Conservation (phyloP, 179 eudicot genomes). For the Heliamphora ciliata region DNA sequence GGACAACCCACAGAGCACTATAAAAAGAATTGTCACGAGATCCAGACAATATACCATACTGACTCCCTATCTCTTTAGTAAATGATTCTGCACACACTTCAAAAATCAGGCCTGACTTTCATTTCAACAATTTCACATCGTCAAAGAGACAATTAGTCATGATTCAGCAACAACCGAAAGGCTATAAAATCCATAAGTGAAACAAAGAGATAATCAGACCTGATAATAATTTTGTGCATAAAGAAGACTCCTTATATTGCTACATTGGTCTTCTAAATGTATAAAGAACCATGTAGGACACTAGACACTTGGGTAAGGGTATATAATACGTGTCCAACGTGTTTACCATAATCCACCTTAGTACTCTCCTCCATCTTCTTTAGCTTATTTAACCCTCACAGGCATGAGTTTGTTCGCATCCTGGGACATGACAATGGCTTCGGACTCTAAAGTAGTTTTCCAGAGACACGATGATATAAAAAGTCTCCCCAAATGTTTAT, state of each 20-base stretch:
- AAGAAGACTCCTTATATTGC: slow-evolving; percentile 2
- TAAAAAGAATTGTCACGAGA: slow-evolving; percentile 83
- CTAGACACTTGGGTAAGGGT: too few relatives aligned
- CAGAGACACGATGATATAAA: too few relatives aligned
- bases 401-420: too few relatives aligned
- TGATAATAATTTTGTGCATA: neutral
- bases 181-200: neutral
- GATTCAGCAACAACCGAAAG: neutral
- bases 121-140: slow-evolving; percentile 10
- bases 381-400: too few relatives aligned
- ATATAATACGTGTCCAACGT: too few relatives aligned
- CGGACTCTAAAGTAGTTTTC: too few relatives aligned
- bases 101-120: neutral
- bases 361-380: too few relatives aligned
- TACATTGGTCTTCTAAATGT: too few relatives aligned
- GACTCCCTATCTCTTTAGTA: slow-evolving; percentile 68
- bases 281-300: too few relatives aligned
- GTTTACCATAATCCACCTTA: too few relatives aligned
- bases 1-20: slow-evolving; percentile 96
- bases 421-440: too few relatives aligned
- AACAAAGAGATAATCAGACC: neutral
- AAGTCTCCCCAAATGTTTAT: too few relatives aligned
- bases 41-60: slow-evolving; percentile 72
- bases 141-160: neutral
- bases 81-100: slow-evolving; percentile 53